phyloP scores from a whole-genome alignment of 1,284 basidiomycete genomes.

The Trametes versicolor region DNA sequence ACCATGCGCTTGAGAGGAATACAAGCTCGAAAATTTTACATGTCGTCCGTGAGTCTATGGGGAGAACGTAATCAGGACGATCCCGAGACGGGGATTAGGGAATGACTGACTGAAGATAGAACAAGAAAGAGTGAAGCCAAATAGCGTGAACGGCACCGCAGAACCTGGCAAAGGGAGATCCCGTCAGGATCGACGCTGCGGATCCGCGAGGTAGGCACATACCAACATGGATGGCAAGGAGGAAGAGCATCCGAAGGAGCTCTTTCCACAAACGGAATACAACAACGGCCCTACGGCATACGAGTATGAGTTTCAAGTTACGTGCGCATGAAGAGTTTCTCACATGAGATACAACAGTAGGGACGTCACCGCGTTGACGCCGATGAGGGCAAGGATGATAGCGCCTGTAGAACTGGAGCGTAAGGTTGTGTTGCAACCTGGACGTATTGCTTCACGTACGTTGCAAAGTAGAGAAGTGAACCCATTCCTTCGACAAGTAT shows the following conservation, averaged over 20 bases:
- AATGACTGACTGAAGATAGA: constrained; percentile 48
- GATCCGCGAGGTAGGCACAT: constrained; percentile 18
- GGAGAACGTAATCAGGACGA: background rate
- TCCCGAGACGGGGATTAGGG: background rate
- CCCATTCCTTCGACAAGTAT: constrained; percentile 54
- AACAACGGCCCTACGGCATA: constrained; percentile 56
- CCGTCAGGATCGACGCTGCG: constrained; percentile 5
- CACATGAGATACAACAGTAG: constrained; percentile 60
- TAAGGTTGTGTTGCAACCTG: background rate
- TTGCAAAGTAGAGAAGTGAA: constrained; percentile 46
- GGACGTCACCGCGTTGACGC: constrained; percentile 49
- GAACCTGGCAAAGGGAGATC: constrained; percentile 33
- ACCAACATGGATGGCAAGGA: constrained; percentile 53
- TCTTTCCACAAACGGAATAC: constrained; percentile 56
- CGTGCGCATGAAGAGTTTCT: constrained; percentile 23
- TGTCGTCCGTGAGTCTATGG: constrained; percentile 44
- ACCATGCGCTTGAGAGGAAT: constrained; percentile 51
- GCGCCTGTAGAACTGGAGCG: constrained; percentile 44
- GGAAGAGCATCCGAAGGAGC: constrained; percentile 48
- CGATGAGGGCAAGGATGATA: constrained; percentile 49
- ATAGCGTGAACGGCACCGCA: constrained; percentile 46
- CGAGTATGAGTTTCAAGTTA: background rate
- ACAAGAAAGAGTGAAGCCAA: constrained; percentile 51
- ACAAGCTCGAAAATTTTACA: constrained; percentile 48
- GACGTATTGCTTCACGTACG: constrained; percentile 44